Conservation (phyloP, 2,329 filamentous ascomycete genomes). For the Fusarium xylarioides region DNA sequence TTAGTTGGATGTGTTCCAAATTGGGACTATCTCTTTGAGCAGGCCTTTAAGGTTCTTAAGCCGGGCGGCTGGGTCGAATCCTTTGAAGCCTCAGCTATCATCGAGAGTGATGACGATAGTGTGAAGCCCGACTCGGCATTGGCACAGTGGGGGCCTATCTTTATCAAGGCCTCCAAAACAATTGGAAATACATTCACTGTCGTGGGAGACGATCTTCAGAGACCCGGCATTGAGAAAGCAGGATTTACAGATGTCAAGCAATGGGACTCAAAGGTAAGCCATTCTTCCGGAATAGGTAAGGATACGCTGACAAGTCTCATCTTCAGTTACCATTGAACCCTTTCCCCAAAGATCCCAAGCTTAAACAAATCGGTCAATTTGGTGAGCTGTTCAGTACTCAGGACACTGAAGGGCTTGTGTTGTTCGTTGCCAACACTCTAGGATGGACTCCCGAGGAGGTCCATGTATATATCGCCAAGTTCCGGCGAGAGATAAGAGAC, state of each 20-base stretch:
- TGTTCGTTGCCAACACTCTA: constrained; percentile 28
- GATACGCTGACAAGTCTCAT: background rate
- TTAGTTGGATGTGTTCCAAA: constrained; percentile 28
- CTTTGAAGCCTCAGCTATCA: constrained; percentile 21
- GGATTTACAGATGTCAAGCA: constrained; percentile 29
- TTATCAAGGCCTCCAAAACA: constrained; percentile 20
- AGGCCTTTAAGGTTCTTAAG: constrained; percentile 24
- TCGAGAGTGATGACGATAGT: constrained; percentile 20
- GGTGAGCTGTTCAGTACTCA: constrained; percentile 30
- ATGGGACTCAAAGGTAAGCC: constrained; percentile 23
- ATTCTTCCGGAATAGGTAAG: fast-evolving
- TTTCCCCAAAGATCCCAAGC: constrained; percentile 24
- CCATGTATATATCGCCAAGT: constrained; percentile 23
- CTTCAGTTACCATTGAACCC: constrained; percentile 20
- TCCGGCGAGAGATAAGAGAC: constrained; percentile 20
- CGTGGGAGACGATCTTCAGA: constrained; percentile 19
- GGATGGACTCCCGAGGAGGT: constrained; percentile 24
- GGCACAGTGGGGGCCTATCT: constrained; percentile 25
- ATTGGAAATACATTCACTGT: constrained; percentile 33
- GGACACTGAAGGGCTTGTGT: constrained; percentile 29
- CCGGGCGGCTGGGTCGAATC: constrained; percentile 25
- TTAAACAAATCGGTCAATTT: constrained; percentile 33
- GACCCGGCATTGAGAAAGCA: constrained; percentile 7
- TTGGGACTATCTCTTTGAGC: constrained; percentile 11
- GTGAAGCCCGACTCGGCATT: constrained; percentile 25